Evolutionary conservation across 371 early-diverging fungal species (phyloP), one percentile per base, ranked within the genome.

Genomic region (Zychaea mexicana): DNA sequence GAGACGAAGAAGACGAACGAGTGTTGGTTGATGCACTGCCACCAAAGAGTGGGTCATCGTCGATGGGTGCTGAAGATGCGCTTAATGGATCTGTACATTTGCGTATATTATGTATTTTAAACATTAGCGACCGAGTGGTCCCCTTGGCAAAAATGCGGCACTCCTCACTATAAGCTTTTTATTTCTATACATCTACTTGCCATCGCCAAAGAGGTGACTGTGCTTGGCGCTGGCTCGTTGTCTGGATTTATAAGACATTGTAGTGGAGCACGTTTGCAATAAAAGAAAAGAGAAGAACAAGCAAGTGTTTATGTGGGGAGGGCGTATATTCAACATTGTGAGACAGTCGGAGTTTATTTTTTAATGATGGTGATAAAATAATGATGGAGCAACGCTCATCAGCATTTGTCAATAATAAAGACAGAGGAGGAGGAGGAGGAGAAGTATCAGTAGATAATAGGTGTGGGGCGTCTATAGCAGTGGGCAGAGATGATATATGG

Each of bases 161-260:
- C n/a, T n/a, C n/a, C n/a, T n/a, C n/a, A n/a, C n/a, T n/a, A n/a
- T n/a, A n/a, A n/a, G n/a, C 7, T 13, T 33, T 19, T 17, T 4
- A 8, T 17, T 21, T 59, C n/a, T n/a, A n/a, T n/a, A 19, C 26
- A 52, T 10, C 19, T 21, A 68, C 66, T 62, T 74, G 69, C 80
- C 80, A 71, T 79, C 80, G 49, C 80, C 80, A 70, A 79, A 79
- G 21, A 79, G 64, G 58, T 74, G 73, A 24, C 80, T 73, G 56
- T 79, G 80, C 52, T 79, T 79, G 12, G 73, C 76, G n/a, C 49
- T 49, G 24, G 45, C 59, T 56, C 80, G 63, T 68, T 76, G 77
- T 56, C 73, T 79, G 13, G 77, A 74, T 57, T 77, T 79, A 59
- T 73, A 79, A 3, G 80, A 72, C 79, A 79, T 76, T 49, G 38